Evolutionary conservation across 495 filamentous ascomycete genomes (phyloP).

Genomic region (Niebla homalea): DNA sequence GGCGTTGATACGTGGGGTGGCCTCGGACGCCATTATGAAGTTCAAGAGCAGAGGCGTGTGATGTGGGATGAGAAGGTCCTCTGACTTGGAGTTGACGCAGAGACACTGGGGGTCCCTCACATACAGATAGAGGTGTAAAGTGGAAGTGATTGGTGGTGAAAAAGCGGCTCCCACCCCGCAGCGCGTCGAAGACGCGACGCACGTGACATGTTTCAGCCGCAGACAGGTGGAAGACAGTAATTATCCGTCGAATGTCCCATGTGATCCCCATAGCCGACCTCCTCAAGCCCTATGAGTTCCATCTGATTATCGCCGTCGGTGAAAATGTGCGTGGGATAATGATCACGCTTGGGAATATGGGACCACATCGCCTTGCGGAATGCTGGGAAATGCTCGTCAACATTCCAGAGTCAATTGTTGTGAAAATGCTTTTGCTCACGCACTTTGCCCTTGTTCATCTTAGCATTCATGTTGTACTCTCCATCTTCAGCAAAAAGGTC

Average conservation of each 20-base stretch:
- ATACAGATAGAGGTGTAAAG: too few species aligned
- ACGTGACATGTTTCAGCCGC: not conserved
- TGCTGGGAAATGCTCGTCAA: not conserved
- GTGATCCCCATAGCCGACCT: constrained; percentile 6
- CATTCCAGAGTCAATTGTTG: not conserved
- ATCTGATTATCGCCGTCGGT: constrained; percentile 8
- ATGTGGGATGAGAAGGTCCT: not conserved
- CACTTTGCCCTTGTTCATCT: constrained; percentile 1
- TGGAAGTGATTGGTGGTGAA: not conserved
- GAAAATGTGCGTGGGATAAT: constrained; percentile 7
- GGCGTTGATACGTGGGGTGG: constrained; percentile 15
- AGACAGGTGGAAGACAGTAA: too few species aligned
- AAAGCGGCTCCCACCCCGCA: not conserved
- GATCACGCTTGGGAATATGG: constrained; percentile 9
- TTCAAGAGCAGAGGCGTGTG: not conserved
- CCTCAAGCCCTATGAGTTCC: constrained; percentile 3
- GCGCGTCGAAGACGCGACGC: not conserved
- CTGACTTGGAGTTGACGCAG: too few species aligned
- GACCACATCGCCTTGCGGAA: constrained; percentile 8
- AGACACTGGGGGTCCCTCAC: too few species aligned
- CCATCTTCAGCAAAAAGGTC: constrained; percentile 8
- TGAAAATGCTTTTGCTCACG: not conserved
- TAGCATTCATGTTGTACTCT: constrained; percentile 8
- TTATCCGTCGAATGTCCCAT: constrained; percentile 3
- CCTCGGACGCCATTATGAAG: constrained; percentile 15